These are phyloP conservation scores for Citrus sp. DNA, from an alignment of 345 rosid genomes.

Conservation along the genomic window DNA sequence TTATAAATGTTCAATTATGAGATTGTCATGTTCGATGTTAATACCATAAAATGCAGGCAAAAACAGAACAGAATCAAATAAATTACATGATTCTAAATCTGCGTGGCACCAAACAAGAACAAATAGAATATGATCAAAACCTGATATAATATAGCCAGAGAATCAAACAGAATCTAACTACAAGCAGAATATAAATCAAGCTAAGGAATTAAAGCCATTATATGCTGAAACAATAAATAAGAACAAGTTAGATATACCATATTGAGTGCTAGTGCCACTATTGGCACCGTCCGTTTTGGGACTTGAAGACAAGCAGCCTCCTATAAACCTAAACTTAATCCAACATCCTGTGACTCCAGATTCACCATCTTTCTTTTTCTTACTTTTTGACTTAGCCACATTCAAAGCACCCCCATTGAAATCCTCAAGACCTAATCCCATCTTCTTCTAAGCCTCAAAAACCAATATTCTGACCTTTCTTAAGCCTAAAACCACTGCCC, in stretches of 20 bases:
- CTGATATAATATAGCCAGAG: not conserved
- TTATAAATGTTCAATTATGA: not conserved
- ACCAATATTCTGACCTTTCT: not conserved
- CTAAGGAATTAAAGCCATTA: not conserved
- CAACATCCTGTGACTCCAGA: conserved; percentile 30
- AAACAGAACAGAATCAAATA: not conserved
- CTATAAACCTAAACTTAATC: conserved; percentile 37
- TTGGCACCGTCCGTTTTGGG: conserved; percentile 31
- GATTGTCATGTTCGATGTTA: conserved; percentile 3
- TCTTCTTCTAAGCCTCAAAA: conserved; percentile 3
- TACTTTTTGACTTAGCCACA: conserved; percentile 24
- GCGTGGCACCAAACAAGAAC: not conserved
- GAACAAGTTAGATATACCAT: conserved; percentile 19
- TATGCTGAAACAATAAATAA: conserved; percentile 1
- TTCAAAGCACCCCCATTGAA: conserved; percentile 20
- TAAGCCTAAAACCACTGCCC: not conserved
- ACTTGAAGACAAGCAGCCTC: conserved; percentile 33
- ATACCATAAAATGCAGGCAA: not conserved
- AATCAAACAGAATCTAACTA: not conserved
- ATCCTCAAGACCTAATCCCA: conserved; percentile 31
- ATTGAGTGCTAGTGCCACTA: conserved; percentile 28
- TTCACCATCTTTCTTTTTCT: conserved; percentile 32
- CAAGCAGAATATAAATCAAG: not conserved
- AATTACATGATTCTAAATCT: not conserved
- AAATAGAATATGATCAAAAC: not conserved